Base-by-base conservation (phyloP, 768 basidiomycete genomes). In the Phanerochaete carnosa region DNA sequence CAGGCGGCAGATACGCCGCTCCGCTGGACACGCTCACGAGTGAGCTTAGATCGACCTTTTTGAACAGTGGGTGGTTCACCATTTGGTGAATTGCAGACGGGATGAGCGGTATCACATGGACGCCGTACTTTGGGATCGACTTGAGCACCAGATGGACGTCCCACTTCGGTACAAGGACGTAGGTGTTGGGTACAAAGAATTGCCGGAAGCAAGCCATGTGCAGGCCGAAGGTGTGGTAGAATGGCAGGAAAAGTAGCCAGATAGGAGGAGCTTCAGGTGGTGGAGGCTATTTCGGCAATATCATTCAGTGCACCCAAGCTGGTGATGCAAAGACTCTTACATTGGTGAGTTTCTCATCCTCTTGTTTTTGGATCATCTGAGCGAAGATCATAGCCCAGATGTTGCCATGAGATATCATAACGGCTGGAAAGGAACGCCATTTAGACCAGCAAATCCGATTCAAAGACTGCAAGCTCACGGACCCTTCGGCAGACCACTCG, bases 401-500 rank as follows among this genome's bases (percentile, higher is more conserved):
- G 37, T 64, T 64, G 1, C 63, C 63, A 28, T 64, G 63, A 23
- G 63, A 64, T 3, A 61, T 61, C 60, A 61, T 61, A n/a, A 61
- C 60, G n/a, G 54, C 60, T 35, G 13, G 16, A 7, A 19, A 33
- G 5, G 30, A 23, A n/a, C n/a, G 22, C 16, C 8, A 52, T 29
- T 32, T 15, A 16, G 16, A 5, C 3, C 3, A 6, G 23, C 22
- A 46, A 46, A 19, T 19, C 11, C 47, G 16, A 5, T 89, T 88
- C 6, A 2, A 25, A 26, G 5, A 49, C 47, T 32, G 22, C 13
- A 19, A 43, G 16, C 39, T 19, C 8, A 15, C 15, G 33, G 6
- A 52, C 51, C 30, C 81, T 92, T 92, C 0, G 90, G 88, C 3
- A 86, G 73, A 0, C 90, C 90, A 61, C 81, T 90, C 0, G 90